Conservation (phyloP, 176 grass and related monocot species). For the Typha latifolia region DNA sequence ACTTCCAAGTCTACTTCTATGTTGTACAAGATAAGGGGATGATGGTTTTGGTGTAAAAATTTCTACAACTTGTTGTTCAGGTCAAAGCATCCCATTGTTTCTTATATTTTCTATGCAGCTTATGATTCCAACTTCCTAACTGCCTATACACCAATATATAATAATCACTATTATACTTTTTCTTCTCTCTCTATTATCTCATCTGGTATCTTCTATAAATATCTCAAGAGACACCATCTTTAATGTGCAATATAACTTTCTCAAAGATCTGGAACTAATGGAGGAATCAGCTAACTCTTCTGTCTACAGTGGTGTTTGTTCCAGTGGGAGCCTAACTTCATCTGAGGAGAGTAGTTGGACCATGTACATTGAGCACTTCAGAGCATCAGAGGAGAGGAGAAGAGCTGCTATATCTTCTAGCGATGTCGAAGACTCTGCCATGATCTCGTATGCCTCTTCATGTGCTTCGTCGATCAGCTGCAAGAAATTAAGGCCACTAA, state of each 20-base stretch:
- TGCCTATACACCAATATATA: constrained; percentile 28
- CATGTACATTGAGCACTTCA: constrained; percentile 68
- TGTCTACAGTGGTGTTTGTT: constrained; percentile 21
- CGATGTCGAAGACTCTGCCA: constrained; percentile 24
- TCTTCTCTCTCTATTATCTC: no score
- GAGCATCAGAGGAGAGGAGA: constrained; percentile 52
- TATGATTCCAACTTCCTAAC: neutral
- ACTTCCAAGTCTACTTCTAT: neutral
- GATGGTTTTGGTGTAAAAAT: neutral
- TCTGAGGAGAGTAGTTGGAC: constrained; percentile 85
- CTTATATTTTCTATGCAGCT: constrained; percentile 1
- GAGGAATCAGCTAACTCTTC: constrained; percentile 46
- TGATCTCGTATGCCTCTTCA: constrained; percentile 67
- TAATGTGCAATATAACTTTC: neutral
- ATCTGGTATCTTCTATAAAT: no score
- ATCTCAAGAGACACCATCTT: neutral
- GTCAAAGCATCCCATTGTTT: constrained; percentile 11
- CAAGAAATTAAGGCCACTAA: constrained; percentile 41
- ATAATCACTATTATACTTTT: constrained; percentile 3
- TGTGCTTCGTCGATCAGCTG: constrained; percentile 21
- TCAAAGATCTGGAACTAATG: constrained; percentile 24
- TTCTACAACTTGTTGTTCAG: neutral
- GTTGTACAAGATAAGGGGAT: neutral
- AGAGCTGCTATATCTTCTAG: constrained; percentile 22
- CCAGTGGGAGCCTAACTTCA: constrained; percentile 21